These are phyloP conservation scores for Candida qinlingensis DNA, from an alignment of 805 yeast species.

Conservation along the genomic window DNA sequence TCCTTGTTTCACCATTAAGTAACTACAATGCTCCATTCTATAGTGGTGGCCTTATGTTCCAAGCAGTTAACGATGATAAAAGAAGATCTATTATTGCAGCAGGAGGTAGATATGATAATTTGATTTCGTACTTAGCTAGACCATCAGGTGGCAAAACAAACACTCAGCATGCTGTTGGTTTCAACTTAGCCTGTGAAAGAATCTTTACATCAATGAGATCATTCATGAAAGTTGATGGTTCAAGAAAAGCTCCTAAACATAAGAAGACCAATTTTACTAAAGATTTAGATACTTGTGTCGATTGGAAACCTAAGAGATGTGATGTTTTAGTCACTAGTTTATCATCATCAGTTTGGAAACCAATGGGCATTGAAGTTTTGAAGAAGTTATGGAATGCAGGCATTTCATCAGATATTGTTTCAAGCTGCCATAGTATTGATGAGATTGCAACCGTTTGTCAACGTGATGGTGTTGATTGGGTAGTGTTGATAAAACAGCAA, in stretches of 20 bases:
- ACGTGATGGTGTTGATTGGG: conserved; percentile 68
- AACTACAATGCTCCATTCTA: conserved; percentile 81
- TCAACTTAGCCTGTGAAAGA: conserved; percentile 73
- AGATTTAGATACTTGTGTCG: conserved; percentile 29
- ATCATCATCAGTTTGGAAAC: conserved; percentile 47
- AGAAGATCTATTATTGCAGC: conserved; percentile 58
- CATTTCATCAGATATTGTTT: conserved; percentile 71
- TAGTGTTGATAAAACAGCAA: conserved; percentile 73
- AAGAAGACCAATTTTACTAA: conserved; percentile 28
- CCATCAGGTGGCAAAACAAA: conserved; percentile 34
- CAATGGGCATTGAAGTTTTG: conserved; percentile 59
- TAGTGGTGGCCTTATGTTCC: conserved; percentile 81
- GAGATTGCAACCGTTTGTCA: conserved; percentile 61
- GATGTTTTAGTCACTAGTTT: conserved; percentile 77
- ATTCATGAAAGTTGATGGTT: conserved; percentile 35
- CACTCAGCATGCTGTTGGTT: conserved; percentile 72
- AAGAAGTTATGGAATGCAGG: conserved; percentile 67
- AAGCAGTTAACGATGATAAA: conserved; percentile 61
- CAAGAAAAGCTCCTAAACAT: conserved; percentile 22
- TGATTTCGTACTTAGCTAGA: conserved; percentile 63
- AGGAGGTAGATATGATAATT: conserved; percentile 88
- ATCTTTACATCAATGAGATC: conserved; percentile 47
- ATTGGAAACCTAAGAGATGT: conserved; percentile 61
- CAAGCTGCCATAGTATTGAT: conserved; percentile 46
- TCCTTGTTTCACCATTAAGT: conserved; percentile 74